A percentile compares a stretch with the other conserved stretches of the same genome.
phyloP scores from a whole-genome alignment of 768 basidiomycete genomes.

The Suillus lakei region DNA sequence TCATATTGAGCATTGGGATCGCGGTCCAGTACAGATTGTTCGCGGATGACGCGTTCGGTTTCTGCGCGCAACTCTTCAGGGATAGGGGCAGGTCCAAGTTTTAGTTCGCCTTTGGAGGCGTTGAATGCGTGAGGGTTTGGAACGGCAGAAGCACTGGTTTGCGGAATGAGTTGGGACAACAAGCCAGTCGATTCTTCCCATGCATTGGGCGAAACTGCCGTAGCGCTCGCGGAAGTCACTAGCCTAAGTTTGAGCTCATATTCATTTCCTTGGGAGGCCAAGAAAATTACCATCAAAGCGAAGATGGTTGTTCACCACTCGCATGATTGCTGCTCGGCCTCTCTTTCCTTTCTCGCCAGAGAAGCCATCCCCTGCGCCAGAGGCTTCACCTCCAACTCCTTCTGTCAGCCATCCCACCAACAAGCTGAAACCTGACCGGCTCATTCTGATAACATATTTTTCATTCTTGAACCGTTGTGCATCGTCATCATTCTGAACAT shows the following conservation, averaged over 20 bases:
- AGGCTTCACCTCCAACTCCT: slow-evolving; percentile 83
- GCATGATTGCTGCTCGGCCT: slow-evolving; percentile 88
- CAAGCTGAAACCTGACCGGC: slow-evolving; percentile 88
- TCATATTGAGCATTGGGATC: slow-evolving; percentile 73
- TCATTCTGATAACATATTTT: slow-evolving; percentile 90
- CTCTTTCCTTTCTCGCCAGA: slow-evolving; percentile 81
- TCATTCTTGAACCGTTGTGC: slow-evolving; percentile 88
- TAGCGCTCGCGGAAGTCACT: slow-evolving; percentile 77
- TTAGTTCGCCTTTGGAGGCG: slow-evolving; percentile 73
- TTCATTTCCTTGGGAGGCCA: neutral
- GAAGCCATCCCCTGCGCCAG: slow-evolving; percentile 80
- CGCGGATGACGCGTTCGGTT: slow-evolving; percentile 77
- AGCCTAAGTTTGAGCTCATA: slow-evolving; percentile 26
- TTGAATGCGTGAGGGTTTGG: slow-evolving; percentile 79
- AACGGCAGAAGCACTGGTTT: slow-evolving; percentile 47
- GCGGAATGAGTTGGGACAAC: slow-evolving; percentile 76
- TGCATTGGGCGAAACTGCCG: slow-evolving; percentile 60
- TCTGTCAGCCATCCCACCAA: slow-evolving; percentile 97
- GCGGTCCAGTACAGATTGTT: slow-evolving; percentile 78
- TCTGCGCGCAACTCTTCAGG: slow-evolving; percentile 82
- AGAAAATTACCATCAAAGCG: slow-evolving; percentile 77
- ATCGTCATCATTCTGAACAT: slow-evolving; percentile 81
- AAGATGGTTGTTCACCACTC: slow-evolving; percentile 92
- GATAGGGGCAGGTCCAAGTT: slow-evolving; percentile 83
- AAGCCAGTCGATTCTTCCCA: slow-evolving; percentile 92